These are phyloP conservation scores for Hypoxylon sp. DNA, from an alignment of 2,329 filamentous ascomycete species.

Conservation along the genomic window DNA sequence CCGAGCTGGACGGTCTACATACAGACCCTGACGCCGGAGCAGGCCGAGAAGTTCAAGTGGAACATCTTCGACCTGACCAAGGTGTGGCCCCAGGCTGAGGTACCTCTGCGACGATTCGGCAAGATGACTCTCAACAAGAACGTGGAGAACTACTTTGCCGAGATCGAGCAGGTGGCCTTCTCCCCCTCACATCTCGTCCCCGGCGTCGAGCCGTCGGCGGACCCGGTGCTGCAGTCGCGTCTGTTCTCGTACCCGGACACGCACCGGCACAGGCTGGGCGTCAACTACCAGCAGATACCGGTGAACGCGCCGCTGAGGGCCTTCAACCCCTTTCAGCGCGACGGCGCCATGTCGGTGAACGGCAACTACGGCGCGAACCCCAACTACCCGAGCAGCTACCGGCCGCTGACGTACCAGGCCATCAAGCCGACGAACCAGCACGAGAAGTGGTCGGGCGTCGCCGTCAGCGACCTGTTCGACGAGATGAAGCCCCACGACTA, in stretches of 20 bases:
- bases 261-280: slow-evolving; percentile 68
- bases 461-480: slow-evolving; percentile 53
- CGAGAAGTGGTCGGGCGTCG: slow-evolving; percentile 57
- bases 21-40: slow-evolving; percentile 67
- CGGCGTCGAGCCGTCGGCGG: slow-evolving; percentile 67
- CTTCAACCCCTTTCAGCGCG: slow-evolving; percentile 75
- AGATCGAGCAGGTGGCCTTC: slow-evolving; percentile 74
- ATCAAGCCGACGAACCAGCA: slow-evolving; percentile 53
- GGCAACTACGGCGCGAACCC: slow-evolving; percentile 67
- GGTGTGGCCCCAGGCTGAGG: slow-evolving; percentile 70
- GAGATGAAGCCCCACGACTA: slow-evolving; percentile 59
- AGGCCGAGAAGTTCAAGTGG: slow-evolving; percentile 68
- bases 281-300: slow-evolving; percentile 71
- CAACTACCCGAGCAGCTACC: slow-evolving; percentile 63
- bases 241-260: slow-evolving; percentile 70
- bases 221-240: slow-evolving; percentile 68
- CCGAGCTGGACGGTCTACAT: slow-evolving; percentile 71
- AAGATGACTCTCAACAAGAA: slow-evolving; percentile 71
- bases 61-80: slow-evolving; percentile 75
- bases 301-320: slow-evolving; percentile 64
- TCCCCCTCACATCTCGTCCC: slow-evolving; percentile 70
- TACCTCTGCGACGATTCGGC: slow-evolving; percentile 68
- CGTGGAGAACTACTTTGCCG: slow-evolving; percentile 71
- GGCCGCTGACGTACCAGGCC: slow-evolving; percentile 53
- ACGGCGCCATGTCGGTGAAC: slow-evolving; percentile 75